These are phyloP conservation scores for Schizopora paradoxa DNA, from an alignment of 1,284 basidiomycete genomes.

Conservation along the genomic window DNA sequence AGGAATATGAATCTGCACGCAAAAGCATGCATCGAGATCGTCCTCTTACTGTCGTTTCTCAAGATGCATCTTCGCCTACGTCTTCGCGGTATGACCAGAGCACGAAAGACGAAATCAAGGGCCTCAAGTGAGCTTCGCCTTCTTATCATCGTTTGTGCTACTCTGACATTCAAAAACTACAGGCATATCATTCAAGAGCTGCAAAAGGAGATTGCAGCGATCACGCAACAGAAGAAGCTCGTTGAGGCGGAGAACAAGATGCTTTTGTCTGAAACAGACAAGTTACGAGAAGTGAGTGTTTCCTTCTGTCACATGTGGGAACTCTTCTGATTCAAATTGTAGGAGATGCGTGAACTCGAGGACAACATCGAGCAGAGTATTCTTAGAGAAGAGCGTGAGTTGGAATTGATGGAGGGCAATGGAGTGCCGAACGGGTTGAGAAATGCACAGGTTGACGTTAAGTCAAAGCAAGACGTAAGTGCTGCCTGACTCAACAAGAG, in stretches of 20 bases:
- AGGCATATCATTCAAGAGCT: conserved; percentile 87
- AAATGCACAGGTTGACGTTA: conserved; percentile 44
- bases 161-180: conserved; percentile 15
- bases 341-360: conserved; percentile 73
- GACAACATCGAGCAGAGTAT: conserved; percentile 66
- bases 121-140: conserved; percentile 56
- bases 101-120: conserved; percentile 62
- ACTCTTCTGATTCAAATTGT: conserved; percentile 9
- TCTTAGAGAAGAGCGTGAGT: conserved; percentile 43
- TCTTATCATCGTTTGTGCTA: conserved; percentile 1
- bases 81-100: conserved; percentile 48
- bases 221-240: conserved; percentile 60
- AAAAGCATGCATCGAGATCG: conserved; percentile 56
- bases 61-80: conserved; percentile 33
- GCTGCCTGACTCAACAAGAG: conserved; percentile 2
- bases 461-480: conserved; percentile 49
- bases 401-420: conserved; percentile 25
- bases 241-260: conserved; percentile 75
- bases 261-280: conserved; percentile 66
- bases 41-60: conserved; percentile 36
- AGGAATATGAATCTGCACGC: conserved; percentile 50
- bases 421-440: conserved; percentile 33
- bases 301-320: conserved; percentile 8
- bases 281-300: conserved; percentile 60
- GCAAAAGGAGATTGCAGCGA: conserved; percentile 72